Evolutionary conservation across 192 early-diverging fungal genomes (phyloP).

Genomic region (Rhizoclosmatium globosum): DNA sequence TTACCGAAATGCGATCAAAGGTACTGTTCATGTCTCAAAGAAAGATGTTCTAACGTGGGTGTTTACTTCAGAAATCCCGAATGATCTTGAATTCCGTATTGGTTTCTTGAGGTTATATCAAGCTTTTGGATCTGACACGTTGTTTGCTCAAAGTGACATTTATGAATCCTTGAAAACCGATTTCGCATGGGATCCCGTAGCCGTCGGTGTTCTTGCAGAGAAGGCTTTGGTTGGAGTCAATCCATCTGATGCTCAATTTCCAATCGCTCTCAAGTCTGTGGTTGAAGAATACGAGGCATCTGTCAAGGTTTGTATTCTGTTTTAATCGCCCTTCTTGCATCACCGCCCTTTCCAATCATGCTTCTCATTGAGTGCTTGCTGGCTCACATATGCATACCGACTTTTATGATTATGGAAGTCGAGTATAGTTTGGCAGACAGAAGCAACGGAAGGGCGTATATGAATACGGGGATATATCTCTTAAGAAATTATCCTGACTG

Average conservation of each 20-base stretch:
- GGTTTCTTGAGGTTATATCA: conserved; percentile 73
- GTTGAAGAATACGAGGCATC: conserved; percentile 63
- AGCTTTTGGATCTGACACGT: conserved; percentile 62
- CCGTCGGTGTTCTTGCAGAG: conserved; percentile 62
- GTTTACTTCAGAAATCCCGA: conserved; percentile 61
- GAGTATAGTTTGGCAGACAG: neutral
- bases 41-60: neutral
- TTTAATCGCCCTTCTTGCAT: neutral
- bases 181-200: conserved; percentile 62
- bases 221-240: conserved; percentile 55
- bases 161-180: conserved; percentile 60
- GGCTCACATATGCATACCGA: too few relatives aligned
- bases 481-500: neutral
- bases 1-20: conserved; percentile 81
- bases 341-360: too few relatives aligned
- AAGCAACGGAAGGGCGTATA: neutral
- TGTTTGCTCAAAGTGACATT: conserved; percentile 51
- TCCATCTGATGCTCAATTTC: conserved; percentile 55
- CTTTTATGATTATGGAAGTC: too few relatives aligned
- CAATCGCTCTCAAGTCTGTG: conserved; percentile 48
- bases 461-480: neutral
- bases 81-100: conserved; percentile 77
- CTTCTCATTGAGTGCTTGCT: too few relatives aligned
- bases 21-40: conserved; percentile 33
- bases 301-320: conserved; percentile 37